Conservation (phyloP, 352 stramenopile genomes). For the Pythium oligandrum region DNA sequence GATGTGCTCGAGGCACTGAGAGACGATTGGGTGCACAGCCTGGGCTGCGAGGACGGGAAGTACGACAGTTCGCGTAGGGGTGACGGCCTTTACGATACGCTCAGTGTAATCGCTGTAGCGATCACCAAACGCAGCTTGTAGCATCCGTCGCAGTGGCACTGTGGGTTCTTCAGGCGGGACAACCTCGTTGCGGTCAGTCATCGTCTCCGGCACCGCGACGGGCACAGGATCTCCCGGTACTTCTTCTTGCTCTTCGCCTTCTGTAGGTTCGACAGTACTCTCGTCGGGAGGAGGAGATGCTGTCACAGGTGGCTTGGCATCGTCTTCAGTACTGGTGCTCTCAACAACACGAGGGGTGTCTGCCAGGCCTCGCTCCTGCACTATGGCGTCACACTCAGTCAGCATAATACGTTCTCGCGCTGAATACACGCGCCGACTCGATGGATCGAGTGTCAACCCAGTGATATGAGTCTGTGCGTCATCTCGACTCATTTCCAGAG, state of each 20-base stretch:
- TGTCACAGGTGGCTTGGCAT: no score
- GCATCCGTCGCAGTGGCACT: slow-evolving; percentile 24
- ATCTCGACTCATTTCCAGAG: slow-evolving; percentile 32
- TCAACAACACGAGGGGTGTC: no score
- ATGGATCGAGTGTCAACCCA: slow-evolving; percentile 32
- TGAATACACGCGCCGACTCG: slow-evolving; percentile 45
- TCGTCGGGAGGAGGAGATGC: no score
- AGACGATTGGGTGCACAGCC: slow-evolving; percentile 36
- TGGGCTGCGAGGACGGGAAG: slow-evolving; percentile 44
- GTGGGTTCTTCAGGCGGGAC: slow-evolving; percentile 26
- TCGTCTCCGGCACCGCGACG: background rate
- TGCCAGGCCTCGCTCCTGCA: slow-evolving; percentile 9
- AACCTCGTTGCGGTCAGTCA: slow-evolving; percentile 28
- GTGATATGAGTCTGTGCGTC: slow-evolving; percentile 31
- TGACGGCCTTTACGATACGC: background rate
- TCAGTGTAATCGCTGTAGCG: slow-evolving; percentile 29
- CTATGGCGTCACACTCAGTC: slow-evolving; percentile 13
- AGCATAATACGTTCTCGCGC: slow-evolving; percentile 43
- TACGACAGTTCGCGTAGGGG: slow-evolving; percentile 26
- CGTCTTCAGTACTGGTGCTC: no score
- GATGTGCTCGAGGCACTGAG: slow-evolving; percentile 57
- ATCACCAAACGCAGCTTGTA: slow-evolving; percentile 22
- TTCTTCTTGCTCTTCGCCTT: no score
- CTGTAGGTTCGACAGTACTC: no score
- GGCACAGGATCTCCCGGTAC: no score